Evolutionary conservation across 75 land plant species (phyloP), one percentile per base, ranked within the genome.

Genomic region (Pinus albicaulis): DNA sequence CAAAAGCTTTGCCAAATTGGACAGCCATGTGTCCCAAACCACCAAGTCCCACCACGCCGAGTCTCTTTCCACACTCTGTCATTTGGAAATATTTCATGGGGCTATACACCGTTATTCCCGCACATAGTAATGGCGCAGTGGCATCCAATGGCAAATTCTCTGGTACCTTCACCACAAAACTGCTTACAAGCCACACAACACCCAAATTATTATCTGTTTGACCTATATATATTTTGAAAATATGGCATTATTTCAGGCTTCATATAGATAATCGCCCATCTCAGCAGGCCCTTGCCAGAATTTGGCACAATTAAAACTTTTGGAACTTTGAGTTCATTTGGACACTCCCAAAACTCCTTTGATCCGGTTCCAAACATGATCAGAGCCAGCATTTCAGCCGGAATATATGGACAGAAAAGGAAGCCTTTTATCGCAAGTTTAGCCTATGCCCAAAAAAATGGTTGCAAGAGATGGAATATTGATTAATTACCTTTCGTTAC

Each of bases 101-200:
- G 68, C 92, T 92, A 78, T 83, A 94, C 0, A 92, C 92, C 3
- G 97, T 94, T 22, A 92, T 84, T 12, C 95, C 96, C 11, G 94
- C 96, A 69, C 95, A 93, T 14, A 93, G 80, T 57, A 91, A 79
- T 3, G 92, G 92, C 0, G 92, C 92, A 26, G 75, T 80, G 1
- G 60, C 83, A 48, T 89, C 89, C 0, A 92, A 83, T 4, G 93
- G 86, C 14, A 89, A 7, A 62, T 63, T 76, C 15, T 89, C 84
- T 0, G 94, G 94, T 15, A 89, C 60, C 5, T 57, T 66, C 13
- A 92, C 74, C 0, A 77, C 77, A 53, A 73, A 92, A 6, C 79
- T 80, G 65, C 22, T 19, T 19, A 59, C 60, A 59, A n/a, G 17
- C 48, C 48, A 44, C 48, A 44, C 48, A 44, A 0, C 48, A 44